Evolutionary conservation across 495 filamentous ascomycete genomes (phyloP), one percentile per base, ranked within the genome.

Genomic region (Monascus purpureus): DNA sequence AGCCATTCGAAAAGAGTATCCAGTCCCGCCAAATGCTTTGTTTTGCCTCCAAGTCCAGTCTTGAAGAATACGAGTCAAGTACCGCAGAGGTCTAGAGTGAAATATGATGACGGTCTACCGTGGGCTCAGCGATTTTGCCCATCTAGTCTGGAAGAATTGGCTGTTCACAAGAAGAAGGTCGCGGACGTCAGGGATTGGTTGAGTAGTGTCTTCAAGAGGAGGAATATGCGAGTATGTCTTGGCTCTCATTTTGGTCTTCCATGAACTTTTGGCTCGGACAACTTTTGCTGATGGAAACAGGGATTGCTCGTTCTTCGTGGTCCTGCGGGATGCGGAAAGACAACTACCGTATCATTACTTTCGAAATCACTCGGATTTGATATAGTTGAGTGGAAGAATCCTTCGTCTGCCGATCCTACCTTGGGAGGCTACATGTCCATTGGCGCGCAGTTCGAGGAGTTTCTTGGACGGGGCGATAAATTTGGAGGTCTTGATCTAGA

Each of bases 91-190:
- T 22, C 20, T 4, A 4, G 13, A 4, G n/a, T 4, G n/a, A n/a
- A 4, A 12, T 4, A 34, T 3, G 25, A 37, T 13, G 45, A 57
- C 28, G 17, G 20, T 14, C 46, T 63, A 31, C 86, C 92, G 1
- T 99, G 92, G 92, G 75, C 79, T 11, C 84, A 95, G 42, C 71
- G 73, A 43, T 96, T 80, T 49, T 72, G 65, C 2, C 92, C 92
- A 0, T 38, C 47, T 1, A 70, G 68, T 38, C 38, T 92, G n/a
- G 73, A 76, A 17, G 86, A 94, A 53, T 63, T 96, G 33, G 88
- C 78, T 0, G 86, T 96, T 20, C 83, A 99, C 48, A 93, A 85
- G 56, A 82, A 67, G 45, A 99, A 99, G 55, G 85, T 96, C 13
- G 57, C 68, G 11, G 87, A 95, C 55, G 85, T 96, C 12, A 67